Evolutionary conservation across 2,329 filamentous ascomycete genomes (phyloP).

Genomic region (Cladorrhinum sp.): DNA sequence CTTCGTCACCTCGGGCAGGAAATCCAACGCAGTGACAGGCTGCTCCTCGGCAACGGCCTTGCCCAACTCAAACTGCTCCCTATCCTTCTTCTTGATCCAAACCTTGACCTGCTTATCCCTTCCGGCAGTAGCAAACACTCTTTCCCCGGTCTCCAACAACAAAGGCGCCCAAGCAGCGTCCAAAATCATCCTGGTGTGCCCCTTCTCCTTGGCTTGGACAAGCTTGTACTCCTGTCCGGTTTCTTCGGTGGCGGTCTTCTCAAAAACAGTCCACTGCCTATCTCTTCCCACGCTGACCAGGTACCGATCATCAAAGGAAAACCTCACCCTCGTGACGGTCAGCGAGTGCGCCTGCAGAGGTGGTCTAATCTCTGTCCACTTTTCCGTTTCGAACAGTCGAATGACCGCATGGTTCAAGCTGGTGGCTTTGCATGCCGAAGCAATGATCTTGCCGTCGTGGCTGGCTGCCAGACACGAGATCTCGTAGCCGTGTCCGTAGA

Average conservation of each 20-base stretch:
- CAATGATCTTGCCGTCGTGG: constrained; percentile 71
- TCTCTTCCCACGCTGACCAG: constrained; percentile 89
- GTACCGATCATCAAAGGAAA: constrained; percentile 69
- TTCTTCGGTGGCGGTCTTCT: constrained; percentile 34
- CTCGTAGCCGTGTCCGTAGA: constrained; percentile 97
- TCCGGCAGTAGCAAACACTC: constrained; percentile 79
- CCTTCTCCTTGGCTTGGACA: constrained; percentile 70
- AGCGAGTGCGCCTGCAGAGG: constrained; percentile 80
- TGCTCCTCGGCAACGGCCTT: constrained; percentile 52
- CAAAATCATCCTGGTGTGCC: constrained; percentile 88
- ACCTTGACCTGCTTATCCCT: constrained; percentile 81
- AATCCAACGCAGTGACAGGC: constrained; percentile 70
- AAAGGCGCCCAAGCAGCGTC: constrained; percentile 84
- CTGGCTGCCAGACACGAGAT: constrained; percentile 82
- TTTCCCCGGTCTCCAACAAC: constrained; percentile 20
- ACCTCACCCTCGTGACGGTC: constrained; percentile 78
- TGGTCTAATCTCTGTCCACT: constrained; percentile 85
- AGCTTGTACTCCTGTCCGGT: constrained; percentile 50
- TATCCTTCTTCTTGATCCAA: constrained; percentile 48
- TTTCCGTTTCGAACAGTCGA: constrained; percentile 79
- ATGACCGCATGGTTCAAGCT: constrained; percentile 94
- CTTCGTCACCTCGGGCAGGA: constrained; percentile 42
- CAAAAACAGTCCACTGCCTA: constrained; percentile 84
- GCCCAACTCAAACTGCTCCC: constrained; percentile 49
- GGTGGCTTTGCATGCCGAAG: constrained; percentile 89